Conservation (phyloP, 345 rosid species). For the Hibiscus syriacus region DNA sequence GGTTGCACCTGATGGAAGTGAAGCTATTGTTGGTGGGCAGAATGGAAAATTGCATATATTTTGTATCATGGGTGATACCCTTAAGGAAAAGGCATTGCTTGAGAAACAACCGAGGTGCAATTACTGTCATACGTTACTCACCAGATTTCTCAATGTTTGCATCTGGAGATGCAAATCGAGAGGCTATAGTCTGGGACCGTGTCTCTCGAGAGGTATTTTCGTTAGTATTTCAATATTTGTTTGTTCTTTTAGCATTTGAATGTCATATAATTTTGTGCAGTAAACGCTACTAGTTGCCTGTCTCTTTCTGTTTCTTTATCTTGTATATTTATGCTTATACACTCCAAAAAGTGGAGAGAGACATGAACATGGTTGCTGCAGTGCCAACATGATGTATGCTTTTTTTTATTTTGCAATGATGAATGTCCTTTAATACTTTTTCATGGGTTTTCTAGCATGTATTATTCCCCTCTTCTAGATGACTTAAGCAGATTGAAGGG, state of each 20-base stretch:
- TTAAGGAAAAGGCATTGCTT: constrained; percentile 67
- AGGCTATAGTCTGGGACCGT: constrained; percentile 86
- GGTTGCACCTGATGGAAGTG: constrained; percentile 79
- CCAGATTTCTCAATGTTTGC: constrained; percentile 94
- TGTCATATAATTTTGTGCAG: background rate
- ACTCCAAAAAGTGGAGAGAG: background rate
- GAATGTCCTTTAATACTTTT: background rate
- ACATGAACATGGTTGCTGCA: background rate
- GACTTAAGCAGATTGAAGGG: background rate
- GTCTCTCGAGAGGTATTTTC: constrained; percentile 63
- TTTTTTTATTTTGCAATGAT: background rate
- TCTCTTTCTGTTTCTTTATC: background rate
- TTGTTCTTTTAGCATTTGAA: background rate
- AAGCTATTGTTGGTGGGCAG: constrained; percentile 78
- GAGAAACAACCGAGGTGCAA: constrained; percentile 89
- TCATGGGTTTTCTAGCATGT: background rate
- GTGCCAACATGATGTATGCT: background rate
- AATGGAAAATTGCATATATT: constrained; percentile 79
- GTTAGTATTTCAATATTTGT: background rate
- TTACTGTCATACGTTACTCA: constrained; percentile 74
- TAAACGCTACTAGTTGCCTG: background rate
- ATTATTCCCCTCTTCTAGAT: background rate
- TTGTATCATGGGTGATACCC: constrained; percentile 57
- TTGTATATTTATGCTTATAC: background rate
- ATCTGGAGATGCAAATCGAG: constrained; percentile 82